phyloP scores from a whole-genome alignment of 805 yeast species.

The Candida xyloterini region DNA sequence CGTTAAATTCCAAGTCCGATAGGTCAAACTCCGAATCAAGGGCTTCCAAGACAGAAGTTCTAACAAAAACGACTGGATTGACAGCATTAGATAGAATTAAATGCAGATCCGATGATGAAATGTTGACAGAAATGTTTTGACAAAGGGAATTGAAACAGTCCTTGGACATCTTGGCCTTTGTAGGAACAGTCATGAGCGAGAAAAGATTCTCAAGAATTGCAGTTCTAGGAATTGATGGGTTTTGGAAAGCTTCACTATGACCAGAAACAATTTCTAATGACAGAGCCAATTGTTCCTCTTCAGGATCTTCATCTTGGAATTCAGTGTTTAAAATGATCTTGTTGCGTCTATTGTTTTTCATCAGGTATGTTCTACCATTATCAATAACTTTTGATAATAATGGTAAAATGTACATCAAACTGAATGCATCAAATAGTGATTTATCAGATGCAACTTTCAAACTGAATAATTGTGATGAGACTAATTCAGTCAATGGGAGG shows the following conservation, averaged over 20 bases:
- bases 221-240: constrained; percentile 64
- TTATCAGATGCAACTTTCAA: constrained; percentile 74
- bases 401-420: constrained; percentile 75
- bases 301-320: constrained; percentile 77
- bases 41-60: constrained; percentile 76
- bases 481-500: constrained; percentile 51
- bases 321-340: constrained; percentile 52
- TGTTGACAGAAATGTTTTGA: constrained; percentile 68
- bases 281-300: constrained; percentile 79
- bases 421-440: constrained; percentile 60
- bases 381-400: constrained; percentile 65
- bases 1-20: constrained; percentile 36
- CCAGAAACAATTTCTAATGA: constrained; percentile 71
- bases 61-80: constrained; percentile 65
- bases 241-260: constrained; percentile 67
- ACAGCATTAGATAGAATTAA: constrained; percentile 56
- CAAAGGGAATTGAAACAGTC: constrained; percentile 78
- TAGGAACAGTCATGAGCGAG: constrained; percentile 65
- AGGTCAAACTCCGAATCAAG: constrained; percentile 80
- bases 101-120: constrained; percentile 53
- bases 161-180: constrained; percentile 77
- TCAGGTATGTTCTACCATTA: constrained; percentile 57
- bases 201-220: constrained; percentile 61
- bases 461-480: constrained; percentile 70
- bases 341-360: constrained; percentile 51